phyloP scores from a whole-genome alignment of 2,329 filamentous ascomycete species.

The Fusarium pseudograminearum region DNA sequence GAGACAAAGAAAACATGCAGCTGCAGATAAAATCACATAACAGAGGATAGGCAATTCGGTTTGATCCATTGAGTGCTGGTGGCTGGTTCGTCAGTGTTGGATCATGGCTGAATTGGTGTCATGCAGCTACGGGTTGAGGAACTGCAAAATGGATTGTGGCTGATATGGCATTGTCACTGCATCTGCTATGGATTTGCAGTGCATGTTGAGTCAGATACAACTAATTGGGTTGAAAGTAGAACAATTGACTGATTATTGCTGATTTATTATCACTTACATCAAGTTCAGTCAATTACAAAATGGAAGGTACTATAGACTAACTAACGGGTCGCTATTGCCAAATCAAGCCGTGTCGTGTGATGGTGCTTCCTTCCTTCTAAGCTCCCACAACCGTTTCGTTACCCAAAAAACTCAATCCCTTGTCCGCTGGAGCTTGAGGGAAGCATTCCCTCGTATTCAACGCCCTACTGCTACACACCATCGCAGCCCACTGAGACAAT shows the following conservation, averaged over 20 bases:
- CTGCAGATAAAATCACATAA: slow-evolving; percentile 8
- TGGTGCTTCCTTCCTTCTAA: slow-evolving; percentile 24
- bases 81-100: slow-evolving; percentile 28
- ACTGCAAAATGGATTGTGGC: slow-evolving; percentile 11
- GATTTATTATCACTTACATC: not conserved
- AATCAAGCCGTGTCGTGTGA: not conserved
- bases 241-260: not conserved
- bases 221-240: not conserved
- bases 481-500: slow-evolving; percentile 20
- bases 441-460: slow-evolving; percentile 47
- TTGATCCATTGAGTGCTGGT: not conserved
- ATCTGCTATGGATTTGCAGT: not conserved
- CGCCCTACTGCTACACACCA: slow-evolving; percentile 37
- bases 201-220: not conserved
- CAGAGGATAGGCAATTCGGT: not conserved
- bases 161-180: not conserved
- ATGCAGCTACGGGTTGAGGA: slow-evolving; percentile 21
- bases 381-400: slow-evolving; percentile 20
- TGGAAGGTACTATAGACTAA: not conserved
- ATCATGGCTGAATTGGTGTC: slow-evolving; percentile 32
- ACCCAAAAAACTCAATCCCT: slow-evolving; percentile 29
- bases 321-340: not conserved
- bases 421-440: slow-evolving; percentile 8
- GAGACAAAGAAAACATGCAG: not conserved
- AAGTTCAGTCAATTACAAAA: not conserved